A percentile compares a stretch with the other conserved stretches of the same genome.
Evolutionary conservation across 192 early-diverging fungal species (phyloP).

Genomic region (Coemansia sp.): DNA sequence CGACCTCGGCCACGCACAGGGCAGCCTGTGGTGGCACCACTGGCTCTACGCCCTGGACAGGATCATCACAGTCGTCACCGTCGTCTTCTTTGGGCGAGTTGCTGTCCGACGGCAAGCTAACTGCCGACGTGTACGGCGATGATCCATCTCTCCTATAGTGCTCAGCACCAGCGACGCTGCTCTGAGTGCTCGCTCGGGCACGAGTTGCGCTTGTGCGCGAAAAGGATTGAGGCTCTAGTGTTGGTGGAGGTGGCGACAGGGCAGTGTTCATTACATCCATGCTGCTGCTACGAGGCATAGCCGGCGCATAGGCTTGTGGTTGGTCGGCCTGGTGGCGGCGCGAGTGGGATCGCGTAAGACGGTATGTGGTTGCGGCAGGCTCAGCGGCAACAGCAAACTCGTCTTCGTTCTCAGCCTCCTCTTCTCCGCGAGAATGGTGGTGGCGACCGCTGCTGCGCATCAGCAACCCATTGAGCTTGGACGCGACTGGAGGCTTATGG

Average conservation of each 20-base stretch:
- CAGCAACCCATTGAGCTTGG: slow-evolving; percentile 7
- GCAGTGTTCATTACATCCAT: not conserved
- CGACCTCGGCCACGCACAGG: slow-evolving; percentile 50
- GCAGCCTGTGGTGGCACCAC: slow-evolving; percentile 15
- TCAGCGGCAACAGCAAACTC: slow-evolving; percentile 2
- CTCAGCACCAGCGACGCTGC: slow-evolving; percentile 4
- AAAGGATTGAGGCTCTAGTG: not conserved
- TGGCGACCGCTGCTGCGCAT: slow-evolving; percentile 6
- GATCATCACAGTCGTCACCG: not conserved
- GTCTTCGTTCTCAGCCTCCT: slow-evolving; percentile 9
- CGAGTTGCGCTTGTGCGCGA: not conserved
- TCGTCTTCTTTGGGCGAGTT: not conserved
- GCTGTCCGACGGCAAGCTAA: slow-evolving; percentile 19
- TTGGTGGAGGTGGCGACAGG: not conserved
- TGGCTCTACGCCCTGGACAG: slow-evolving; percentile 6
- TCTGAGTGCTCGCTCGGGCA: not conserved
- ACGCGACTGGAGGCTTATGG: not conserved
- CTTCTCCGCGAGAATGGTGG: not conserved
- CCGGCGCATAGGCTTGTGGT: not conserved
- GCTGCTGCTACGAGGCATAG: not conserved
- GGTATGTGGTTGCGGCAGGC: slow-evolving; percentile 19
- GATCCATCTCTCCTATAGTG: slow-evolving; percentile 3
- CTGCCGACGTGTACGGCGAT: slow-evolving; percentile 9
- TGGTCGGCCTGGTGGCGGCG: not conserved
- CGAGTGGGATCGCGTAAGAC: not conserved